phyloP scores from a whole-genome alignment of 306 rosid species.

The Cicer bijugum region DNA sequence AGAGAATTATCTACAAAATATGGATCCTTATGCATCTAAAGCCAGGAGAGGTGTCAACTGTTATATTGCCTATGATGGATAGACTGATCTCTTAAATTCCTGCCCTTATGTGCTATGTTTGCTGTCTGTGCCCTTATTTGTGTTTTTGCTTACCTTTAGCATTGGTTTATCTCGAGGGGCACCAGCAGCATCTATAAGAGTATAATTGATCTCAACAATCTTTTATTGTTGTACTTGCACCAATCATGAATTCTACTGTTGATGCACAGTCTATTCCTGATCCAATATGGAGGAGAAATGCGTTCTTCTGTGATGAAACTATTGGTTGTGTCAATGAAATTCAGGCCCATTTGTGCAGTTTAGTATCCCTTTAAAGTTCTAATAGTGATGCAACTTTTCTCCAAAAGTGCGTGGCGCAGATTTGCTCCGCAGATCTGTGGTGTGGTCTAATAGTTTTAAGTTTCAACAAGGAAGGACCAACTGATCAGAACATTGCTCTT shows the following conservation, averaged over 20 bases:
- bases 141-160: no score
- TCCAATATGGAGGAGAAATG: constrained; percentile 79
- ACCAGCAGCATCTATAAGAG: no score
- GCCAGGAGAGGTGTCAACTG: no score
- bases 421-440: constrained; percentile 47
- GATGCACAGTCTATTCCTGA: constrained; percentile 63
- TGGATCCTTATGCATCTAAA: no score
- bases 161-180: no score
- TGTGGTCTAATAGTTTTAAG: constrained; percentile 76
- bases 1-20: no score
- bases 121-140: no score
- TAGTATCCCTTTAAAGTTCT: constrained; percentile 63
- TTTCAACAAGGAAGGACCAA: constrained; percentile 47
- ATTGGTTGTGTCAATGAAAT: constrained; percentile 47
- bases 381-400: constrained; percentile 55
- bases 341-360: constrained; percentile 68
- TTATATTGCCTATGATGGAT: no score
- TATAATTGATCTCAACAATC: no score
- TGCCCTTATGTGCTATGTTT: no score
- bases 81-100: no score
- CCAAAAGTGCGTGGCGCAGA: constrained; percentile 51
- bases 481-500: constrained; percentile 65
- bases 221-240: no score
- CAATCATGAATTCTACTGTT: background rate
- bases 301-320: constrained; percentile 47